phyloP scores from a whole-genome alignment of 116 monocot species.

The Papilionanthe hybrid region DNA sequence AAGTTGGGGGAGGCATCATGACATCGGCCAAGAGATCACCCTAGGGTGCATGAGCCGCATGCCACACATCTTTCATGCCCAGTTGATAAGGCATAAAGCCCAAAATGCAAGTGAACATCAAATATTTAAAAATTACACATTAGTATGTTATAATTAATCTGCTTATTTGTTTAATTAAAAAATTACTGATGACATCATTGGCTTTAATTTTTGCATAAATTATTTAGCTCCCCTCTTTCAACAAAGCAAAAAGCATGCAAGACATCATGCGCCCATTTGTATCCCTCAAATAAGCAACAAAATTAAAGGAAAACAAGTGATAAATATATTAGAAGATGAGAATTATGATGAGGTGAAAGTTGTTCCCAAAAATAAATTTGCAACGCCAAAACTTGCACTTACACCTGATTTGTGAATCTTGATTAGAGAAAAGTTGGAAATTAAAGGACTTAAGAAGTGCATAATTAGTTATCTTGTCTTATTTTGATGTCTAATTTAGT shows the following conservation, averaged over 20 bases:
- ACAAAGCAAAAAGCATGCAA: neutral
- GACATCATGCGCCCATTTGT: neutral
- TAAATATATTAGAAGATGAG: neutral
- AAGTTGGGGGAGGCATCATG: neutral
- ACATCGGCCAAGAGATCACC: neutral
- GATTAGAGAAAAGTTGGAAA: neutral
- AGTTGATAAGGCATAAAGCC: neutral
- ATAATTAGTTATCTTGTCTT: neutral
- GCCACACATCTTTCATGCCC: neutral
- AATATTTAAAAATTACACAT: neutral
- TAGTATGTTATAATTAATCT: neutral
- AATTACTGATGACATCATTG: neutral
- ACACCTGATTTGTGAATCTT: neutral
- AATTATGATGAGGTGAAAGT: neutral
- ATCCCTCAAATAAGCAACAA: neutral
- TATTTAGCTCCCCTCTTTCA: neutral
- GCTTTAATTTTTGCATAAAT: neutral
- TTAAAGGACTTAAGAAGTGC: neutral
- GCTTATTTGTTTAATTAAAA: neutral
- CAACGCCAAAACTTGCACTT: neutral
- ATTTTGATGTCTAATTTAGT: neutral
- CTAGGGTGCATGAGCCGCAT: neutral
- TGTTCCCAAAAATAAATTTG: neutral
- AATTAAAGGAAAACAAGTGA: neutral
- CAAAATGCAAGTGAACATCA: neutral